A percentile compares a stretch with the other conserved stretches of the same genome.
These are phyloP conservation scores for Wickerhamomyces alni DNA, from an alignment of 805 yeast genomes.

Conservation along the genomic window DNA sequence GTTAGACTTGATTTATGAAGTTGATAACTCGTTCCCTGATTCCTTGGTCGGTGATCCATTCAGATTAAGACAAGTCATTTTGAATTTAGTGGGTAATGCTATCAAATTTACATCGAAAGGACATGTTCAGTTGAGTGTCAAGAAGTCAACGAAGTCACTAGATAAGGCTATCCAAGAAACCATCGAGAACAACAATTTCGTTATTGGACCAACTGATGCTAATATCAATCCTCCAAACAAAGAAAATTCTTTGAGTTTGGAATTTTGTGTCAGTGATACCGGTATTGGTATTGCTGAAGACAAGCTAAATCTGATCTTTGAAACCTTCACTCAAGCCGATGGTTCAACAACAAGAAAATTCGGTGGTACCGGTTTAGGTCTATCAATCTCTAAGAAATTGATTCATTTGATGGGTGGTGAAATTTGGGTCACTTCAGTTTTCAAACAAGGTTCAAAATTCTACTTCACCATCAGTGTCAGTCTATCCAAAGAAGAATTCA, in stretches of 20 bases:
- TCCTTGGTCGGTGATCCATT: constrained; percentile 84
- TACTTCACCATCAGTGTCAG: constrained; percentile 77
- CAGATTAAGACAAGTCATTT: constrained; percentile 79
- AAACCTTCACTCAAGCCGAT: constrained; percentile 89
- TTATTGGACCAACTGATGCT: constrained; percentile 19
- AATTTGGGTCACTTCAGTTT: constrained; percentile 81
- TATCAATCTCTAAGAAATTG: constrained; percentile 80
- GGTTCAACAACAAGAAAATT: constrained; percentile 90
- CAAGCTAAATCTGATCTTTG: constrained; percentile 78
- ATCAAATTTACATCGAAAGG: constrained; percentile 83
- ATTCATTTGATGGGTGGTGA: constrained; percentile 92
- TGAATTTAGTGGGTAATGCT: constrained; percentile 85
- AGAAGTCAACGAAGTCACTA: constrained; percentile 37
- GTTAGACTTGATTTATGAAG: constrained; percentile 70
- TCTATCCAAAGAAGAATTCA: constrained; percentile 54
- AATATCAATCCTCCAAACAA: constrained; percentile 14
- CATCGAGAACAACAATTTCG: constrained; percentile 25
- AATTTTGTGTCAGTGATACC: constrained; percentile 84
- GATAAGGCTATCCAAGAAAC: constrained; percentile 16
- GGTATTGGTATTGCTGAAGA: constrained; percentile 88
- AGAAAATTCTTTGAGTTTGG: constrained; percentile 43
- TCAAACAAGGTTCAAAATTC: constrained; percentile 78
- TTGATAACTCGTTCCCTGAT: constrained; percentile 85
- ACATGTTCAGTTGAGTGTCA: constrained; percentile 70
- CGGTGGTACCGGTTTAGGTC: constrained; percentile 90